Conservation (phyloP, 495 filamentous ascomycete species). For the Penicillium paxilli region DNA sequence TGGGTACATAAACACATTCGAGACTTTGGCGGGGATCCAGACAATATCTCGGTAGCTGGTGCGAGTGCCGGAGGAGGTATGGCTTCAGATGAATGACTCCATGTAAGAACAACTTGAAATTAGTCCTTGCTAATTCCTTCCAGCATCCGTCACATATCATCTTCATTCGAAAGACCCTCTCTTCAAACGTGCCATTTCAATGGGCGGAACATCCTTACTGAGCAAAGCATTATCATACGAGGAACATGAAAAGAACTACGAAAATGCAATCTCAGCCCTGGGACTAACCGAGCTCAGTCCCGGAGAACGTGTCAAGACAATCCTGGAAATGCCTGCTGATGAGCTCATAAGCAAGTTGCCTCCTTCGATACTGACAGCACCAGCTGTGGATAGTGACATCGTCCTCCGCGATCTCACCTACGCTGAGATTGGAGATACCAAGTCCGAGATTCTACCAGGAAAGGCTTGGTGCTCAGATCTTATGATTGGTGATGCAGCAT, state of each 20-base stretch:
- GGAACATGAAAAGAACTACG: conserved; percentile 38
- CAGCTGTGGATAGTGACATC: conserved; percentile 40
- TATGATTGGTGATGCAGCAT: conserved; percentile 41
- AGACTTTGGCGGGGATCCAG: conserved; percentile 66
- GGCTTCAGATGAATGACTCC: background rate
- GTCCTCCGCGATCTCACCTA: conserved; percentile 26
- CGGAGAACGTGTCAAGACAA: conserved; percentile 31
- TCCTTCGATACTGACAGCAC: conserved; percentile 15
- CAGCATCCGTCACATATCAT: conserved; percentile 38
- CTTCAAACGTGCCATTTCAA: conserved; percentile 39
- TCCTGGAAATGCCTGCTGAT: conserved; percentile 30
- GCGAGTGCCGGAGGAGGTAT: conserved; percentile 64
- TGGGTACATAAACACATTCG: conserved; percentile 39
- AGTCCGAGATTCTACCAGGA: conserved; percentile 20
- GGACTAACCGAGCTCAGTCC: conserved; percentile 28
- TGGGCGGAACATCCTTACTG: conserved; percentile 40
- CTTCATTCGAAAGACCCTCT: conserved; percentile 36
- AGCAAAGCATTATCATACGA: conserved; percentile 27
- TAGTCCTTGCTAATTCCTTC: conserved; percentile 1
- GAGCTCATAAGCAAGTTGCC: conserved; percentile 35
- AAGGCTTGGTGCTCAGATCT: conserved; percentile 38
- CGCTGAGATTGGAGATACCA: conserved; percentile 16
- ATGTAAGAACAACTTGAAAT: background rate
- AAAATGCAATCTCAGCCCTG: conserved; percentile 31
- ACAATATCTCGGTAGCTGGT: conserved; percentile 64